phyloP scores from a whole-genome alignment of 805 yeast genomes.

The Schwanniomyces pseudopolymorphus region DNA sequence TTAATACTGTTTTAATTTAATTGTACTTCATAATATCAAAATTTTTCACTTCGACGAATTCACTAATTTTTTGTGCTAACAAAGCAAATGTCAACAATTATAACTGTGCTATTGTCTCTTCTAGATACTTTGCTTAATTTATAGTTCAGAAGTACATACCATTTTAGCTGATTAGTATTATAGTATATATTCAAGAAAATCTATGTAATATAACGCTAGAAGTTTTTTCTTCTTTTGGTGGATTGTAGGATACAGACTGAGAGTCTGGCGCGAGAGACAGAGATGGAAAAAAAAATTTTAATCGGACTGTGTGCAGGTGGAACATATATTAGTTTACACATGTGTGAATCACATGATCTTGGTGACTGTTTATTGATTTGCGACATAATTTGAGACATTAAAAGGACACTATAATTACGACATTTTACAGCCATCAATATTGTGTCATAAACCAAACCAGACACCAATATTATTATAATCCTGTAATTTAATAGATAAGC shows the following conservation, averaged over 20 bases:
- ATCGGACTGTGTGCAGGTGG: background rate
- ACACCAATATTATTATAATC: no score
- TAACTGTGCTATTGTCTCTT: background rate
- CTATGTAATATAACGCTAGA: slow-evolving; percentile 1
- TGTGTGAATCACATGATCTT: background rate
- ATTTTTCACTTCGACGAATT: slow-evolving; percentile 7
- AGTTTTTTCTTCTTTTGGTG: slow-evolving; percentile 1
- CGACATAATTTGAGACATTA: background rate
- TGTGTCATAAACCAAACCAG: no score
- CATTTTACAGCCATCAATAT: background rate
- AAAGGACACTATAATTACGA: background rate
- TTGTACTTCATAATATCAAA: background rate
- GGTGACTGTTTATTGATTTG: background rate
- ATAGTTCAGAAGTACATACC: slow-evolving; percentile 24
- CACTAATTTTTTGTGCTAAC: no score
- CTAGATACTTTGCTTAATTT: background rate
- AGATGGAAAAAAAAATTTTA: background rate
- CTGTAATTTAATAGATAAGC: no score
- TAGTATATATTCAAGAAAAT: slow-evolving; percentile 8
- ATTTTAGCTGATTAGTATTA: slow-evolving; percentile 29
- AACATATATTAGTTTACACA: background rate
- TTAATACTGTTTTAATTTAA: slow-evolving; percentile 1
- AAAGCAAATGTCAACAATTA: background rate
- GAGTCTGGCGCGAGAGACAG: background rate
- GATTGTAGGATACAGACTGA: background rate